phyloP scores from a whole-genome alignment of 2,329 filamentous ascomycete genomes.

The Hypocreales sp. region DNA sequence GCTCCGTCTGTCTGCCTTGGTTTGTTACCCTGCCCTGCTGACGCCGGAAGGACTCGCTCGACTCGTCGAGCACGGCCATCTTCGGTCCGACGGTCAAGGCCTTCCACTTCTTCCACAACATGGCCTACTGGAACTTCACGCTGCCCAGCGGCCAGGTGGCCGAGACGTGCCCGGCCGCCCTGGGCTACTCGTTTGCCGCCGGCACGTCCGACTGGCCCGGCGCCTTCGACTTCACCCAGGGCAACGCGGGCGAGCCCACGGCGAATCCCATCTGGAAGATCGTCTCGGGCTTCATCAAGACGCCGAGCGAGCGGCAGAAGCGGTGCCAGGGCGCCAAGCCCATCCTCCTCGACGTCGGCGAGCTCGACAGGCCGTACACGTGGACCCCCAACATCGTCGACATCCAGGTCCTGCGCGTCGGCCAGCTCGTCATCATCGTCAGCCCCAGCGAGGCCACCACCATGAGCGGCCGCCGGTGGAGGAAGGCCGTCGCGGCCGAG shows the following conservation, averaged over 20 bases:
- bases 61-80: conserved; percentile 30
- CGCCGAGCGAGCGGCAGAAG: conserved; percentile 53
- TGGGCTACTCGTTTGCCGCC: conserved; percentile 86
- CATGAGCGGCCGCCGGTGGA: conserved; percentile 85
- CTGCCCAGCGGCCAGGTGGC: conserved; percentile 58
- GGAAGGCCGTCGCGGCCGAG: conserved; percentile 44
- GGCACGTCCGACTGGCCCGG: conserved; percentile 88
- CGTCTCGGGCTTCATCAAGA: conserved; percentile 57
- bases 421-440: conserved; percentile 71
- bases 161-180: conserved; percentile 67
- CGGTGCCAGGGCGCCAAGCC: conserved; percentile 71
- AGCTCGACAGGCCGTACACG: conserved; percentile 59
- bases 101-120: conserved; percentile 74
- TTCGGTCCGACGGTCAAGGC: conserved; percentile 55
- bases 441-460: conserved; percentile 81
- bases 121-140: conserved; percentile 58
- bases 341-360: conserved; percentile 76
- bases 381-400: conserved; percentile 92
- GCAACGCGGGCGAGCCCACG: conserved; percentile 54
- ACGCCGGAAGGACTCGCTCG: conserved; percentile 34
- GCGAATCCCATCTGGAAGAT: conserved; percentile 63
- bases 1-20: too few relatives aligned
- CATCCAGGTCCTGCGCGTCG: conserved; percentile 70
- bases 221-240: conserved; percentile 86
- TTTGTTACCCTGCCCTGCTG: too few relatives aligned